Conservation (phyloP, 2,329 filamentous ascomycete species). For the Fonsecaea nubica region DNA sequence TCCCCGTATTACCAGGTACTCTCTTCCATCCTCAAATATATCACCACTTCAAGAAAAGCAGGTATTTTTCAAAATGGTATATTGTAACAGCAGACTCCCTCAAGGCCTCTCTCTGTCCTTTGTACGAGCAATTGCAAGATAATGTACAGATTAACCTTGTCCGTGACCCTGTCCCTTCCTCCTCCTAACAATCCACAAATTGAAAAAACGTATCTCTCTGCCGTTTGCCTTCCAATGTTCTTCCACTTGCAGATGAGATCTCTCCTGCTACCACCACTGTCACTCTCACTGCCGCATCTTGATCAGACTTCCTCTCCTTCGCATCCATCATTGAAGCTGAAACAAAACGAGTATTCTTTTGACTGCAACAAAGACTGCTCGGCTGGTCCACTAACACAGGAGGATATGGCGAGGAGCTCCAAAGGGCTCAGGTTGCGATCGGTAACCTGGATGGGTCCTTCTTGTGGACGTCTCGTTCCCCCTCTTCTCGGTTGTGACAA, state of each 20-base stretch:
- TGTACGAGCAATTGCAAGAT: background rate
- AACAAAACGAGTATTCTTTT: background rate
- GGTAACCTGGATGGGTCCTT: background rate
- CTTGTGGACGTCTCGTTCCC: background rate
- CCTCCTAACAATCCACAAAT: background rate
- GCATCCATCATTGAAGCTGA: background rate
- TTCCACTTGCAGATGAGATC: background rate
- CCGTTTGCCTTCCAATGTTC: background rate
- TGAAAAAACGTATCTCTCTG: background rate
- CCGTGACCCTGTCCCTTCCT: conserved; percentile 1
- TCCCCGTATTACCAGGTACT: no score
- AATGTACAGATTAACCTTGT: conserved; percentile 10
- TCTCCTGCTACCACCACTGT: background rate
- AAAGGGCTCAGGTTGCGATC: background rate
- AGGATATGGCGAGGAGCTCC: background rate
- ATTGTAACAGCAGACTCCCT: conserved; percentile 4
- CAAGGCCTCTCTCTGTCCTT: conserved; percentile 7
- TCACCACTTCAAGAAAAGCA: background rate
- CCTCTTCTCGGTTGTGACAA: background rate
- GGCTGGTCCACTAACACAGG: background rate
- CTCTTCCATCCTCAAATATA: no score
- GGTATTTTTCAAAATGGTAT: background rate
- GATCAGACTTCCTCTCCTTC: background rate
- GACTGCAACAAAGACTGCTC: conserved; percentile 1
- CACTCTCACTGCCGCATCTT: background rate